Evolutionary conservation across 192 early-diverging fungal genomes (phyloP), one percentile per base, ranked within the genome.

Genomic region (Cladochytrium replicatum): DNA sequence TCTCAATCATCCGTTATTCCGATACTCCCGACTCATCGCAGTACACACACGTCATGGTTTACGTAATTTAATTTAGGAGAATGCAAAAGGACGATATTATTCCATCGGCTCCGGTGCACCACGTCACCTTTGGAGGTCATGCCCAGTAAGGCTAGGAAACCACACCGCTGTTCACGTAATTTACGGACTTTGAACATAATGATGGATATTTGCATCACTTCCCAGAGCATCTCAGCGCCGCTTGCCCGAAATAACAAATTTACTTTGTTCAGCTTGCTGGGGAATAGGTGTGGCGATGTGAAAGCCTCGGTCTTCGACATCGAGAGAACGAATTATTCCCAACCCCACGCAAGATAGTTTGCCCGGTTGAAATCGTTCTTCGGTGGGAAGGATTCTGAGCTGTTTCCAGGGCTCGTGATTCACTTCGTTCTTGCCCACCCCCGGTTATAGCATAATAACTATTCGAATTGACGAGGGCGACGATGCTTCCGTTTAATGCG

Each of bases 401-500:
- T 39, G 1, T 29, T 29, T 8, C 46, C 11, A 31, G 17, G 2
- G 40, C 2, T 46, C 27, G 24, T 46, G 29, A 3, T 15, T 28
- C 45, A 3, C 4, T 28, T 13, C 27, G 4, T 4, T 4, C 3
- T 31, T 3, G n/a, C 29, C 6, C 4, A 19, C 25, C 11, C 8
- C 5, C 22, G 9, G 6, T 9, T 19, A 43, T 15, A 22, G 26
- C 29, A n/a, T 22, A 43, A 29, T 63, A 57, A 19, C 13, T 26
- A 0, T 46, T 48, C 8, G 25, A 26, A 41, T 74, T 67, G 6
- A 92, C 72, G 2, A 96, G 63, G 0, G 75, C 91, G 0, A 96
- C 89, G 3, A 96, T 30, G 25, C 71, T 73, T 1, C 87, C 92
- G 61, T 94, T 98, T 17, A 95, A 66, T 0, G 86, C 84, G 50